Conservation (phyloP, 129 eudicot genomes). For the Centaurea solstitialis region DNA sequence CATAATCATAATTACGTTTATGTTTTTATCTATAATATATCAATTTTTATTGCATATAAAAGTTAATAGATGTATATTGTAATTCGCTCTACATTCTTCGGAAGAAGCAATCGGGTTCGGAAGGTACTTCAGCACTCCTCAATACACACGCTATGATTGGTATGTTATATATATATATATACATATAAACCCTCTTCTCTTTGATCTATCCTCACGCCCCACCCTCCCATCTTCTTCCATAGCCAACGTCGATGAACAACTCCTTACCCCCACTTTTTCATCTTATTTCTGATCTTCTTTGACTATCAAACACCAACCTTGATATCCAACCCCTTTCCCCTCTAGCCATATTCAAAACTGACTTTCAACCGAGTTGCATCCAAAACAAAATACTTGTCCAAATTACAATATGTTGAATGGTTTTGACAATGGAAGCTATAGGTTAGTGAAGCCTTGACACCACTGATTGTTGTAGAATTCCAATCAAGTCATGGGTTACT, state of each 20-base stretch:
- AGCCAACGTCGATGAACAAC: neutral
- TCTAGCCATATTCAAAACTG: neutral
- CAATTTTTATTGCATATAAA: neutral
- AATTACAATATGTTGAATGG: neutral
- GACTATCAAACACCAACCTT: neutral
- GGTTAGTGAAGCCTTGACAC: neutral
- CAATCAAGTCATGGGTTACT: neutral
- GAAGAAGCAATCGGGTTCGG: neutral
- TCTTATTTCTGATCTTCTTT: neutral
- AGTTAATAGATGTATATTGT: too few species aligned
- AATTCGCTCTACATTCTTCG: too few species aligned
- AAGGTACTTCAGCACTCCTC: neutral
- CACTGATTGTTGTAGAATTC: neutral
- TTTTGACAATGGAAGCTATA: neutral
- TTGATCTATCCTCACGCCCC: neutral
- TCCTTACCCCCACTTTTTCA: neutral
- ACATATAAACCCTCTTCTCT: neutral
- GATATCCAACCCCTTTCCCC: neutral
- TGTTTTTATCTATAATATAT: too few species aligned
- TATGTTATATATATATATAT: too few species aligned
- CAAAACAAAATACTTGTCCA: neutral
- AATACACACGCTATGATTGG: neutral
- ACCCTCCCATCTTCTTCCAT: neutral
- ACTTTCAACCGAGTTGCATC: neutral
- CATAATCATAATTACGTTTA: too few species aligned